Base-by-base conservation (phyloP, 2,329 filamentous ascomycete species). In the Madurella mycetomatis region DNA sequence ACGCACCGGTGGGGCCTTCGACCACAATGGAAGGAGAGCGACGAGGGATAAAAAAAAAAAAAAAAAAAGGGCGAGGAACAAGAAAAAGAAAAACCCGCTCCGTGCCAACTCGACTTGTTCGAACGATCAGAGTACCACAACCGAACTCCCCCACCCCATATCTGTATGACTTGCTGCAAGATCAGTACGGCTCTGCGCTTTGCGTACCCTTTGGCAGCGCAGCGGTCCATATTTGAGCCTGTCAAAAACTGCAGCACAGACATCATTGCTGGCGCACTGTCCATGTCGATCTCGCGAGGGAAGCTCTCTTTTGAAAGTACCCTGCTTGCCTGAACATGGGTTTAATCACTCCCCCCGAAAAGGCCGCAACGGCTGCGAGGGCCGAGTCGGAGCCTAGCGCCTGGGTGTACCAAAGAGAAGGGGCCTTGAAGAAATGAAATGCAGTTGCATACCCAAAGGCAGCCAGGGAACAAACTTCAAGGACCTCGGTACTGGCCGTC, bases 1-100 rank as follows among this genome's bases (percentile, higher is more conserved):
- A 62, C 51, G 59, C 54, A 61, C 53, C 58, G 60, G 62, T 65
- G 63, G 60, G 58, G 63, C 54, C 53, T 51, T 30, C 41, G 16
- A 43, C 55, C 51, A 44, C 49, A 52, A 54, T 17, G 49, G 47
- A 19, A 53, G 34, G 53, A 51, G 39, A 48, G n/a, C 25, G 52
- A 55, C 56, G 57, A 61, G 58, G 57, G 59, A 64, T 56, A 30
- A 44, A 53, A 53, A 58, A 62, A 60, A 61, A 59, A 56, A 45
- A 46, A 34, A 9, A 25, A 47, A 41, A 18, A 40, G 5, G 32
- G 25, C 18, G 19, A 44, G 30, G 12, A 40, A 25, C 17, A 39
- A 49, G 11, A 42, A 18, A 7, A 9, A 41, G 19, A 16, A 17
- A 46, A 37, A 37, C 25, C 7, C 25, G 25, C 25, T 7, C 25